phyloP scores from a whole-genome alignment of 257 asterid genomes.

The Gentiana dahurica region DNA sequence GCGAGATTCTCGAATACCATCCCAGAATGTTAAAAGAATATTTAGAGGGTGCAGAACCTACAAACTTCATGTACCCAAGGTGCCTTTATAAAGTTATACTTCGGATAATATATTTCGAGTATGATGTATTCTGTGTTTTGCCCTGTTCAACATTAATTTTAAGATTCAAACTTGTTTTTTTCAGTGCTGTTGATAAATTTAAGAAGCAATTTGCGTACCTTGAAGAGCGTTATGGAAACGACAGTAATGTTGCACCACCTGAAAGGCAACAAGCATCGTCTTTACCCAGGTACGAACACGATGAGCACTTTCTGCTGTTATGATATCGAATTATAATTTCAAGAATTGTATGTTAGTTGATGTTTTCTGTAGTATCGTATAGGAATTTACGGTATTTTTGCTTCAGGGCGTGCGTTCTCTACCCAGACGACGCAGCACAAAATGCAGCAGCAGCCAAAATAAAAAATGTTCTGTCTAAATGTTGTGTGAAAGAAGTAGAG shows the following conservation, averaged over 20 bases:
- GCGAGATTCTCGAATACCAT: constrained; percentile 94
- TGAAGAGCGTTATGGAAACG: constrained; percentile 83
- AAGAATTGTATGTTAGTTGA: not conserved
- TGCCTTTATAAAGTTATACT: constrained; percentile 11
- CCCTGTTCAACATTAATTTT: not conserved
- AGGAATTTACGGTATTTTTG: constrained; percentile 9
- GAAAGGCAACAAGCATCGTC: constrained; percentile 98
- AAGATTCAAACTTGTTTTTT: constrained; percentile 1
- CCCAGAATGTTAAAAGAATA: constrained; percentile 90
- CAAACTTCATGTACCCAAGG: constrained; percentile 98
- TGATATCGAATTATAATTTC: not conserved
- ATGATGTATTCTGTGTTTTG: not conserved
- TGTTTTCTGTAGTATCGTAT: not conserved
- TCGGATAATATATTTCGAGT: not conserved
- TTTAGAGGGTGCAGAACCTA: constrained; percentile 86
- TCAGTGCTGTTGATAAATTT: constrained; percentile 95
- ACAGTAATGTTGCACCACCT: constrained; percentile 60
- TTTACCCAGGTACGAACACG: constrained; percentile 58
- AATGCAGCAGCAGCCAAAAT: constrained; percentile 30
- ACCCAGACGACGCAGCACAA: constrained; percentile 51
- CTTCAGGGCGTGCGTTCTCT: constrained; percentile 62
- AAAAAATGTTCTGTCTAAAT: constrained; percentile 57
- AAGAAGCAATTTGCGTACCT: constrained; percentile 93
- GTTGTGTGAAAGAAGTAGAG: constrained; percentile 65
- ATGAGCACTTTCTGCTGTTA: too few species aligned